Conservation (phyloP, 2,329 filamentous ascomycete species). For the Pseudopyricularia cyperi region DNA sequence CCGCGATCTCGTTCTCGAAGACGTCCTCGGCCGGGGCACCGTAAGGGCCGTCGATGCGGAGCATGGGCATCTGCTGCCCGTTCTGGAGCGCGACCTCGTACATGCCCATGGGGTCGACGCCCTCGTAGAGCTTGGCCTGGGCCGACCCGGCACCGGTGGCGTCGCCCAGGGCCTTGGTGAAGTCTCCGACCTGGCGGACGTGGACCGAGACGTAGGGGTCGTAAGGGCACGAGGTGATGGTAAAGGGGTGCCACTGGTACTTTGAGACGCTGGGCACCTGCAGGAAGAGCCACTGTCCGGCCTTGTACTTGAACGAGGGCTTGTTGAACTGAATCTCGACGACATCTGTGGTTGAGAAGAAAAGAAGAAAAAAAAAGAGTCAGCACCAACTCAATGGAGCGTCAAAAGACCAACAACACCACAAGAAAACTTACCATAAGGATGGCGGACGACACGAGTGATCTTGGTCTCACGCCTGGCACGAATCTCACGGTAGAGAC, state of each 20-base stretch:
- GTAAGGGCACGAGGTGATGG: slow-evolving; percentile 94
- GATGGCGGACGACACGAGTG: slow-evolving; percentile 86
- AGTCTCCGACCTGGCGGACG: slow-evolving; percentile 92
- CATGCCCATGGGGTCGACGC: slow-evolving; percentile 86
- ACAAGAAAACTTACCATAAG: slow-evolving; percentile 54
- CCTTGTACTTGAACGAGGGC: slow-evolving; percentile 94
- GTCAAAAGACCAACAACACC: no score
- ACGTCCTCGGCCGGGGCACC: slow-evolving; percentile 96
- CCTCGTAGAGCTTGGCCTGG: slow-evolving; percentile 81
- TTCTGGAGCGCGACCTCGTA: slow-evolving; percentile 94
- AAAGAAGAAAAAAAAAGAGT: no score
- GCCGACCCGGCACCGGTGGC: slow-evolving; percentile 83
- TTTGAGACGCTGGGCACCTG: slow-evolving; percentile 80
- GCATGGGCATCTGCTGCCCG: slow-evolving; percentile 77
- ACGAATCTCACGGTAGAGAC: slow-evolving; percentile 82
- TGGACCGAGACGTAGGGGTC: slow-evolving; percentile 92
- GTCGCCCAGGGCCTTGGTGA: slow-evolving; percentile 85
- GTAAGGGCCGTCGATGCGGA: slow-evolving; percentile 91
- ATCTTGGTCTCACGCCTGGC: slow-evolving; percentile 76
- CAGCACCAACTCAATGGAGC: no score
- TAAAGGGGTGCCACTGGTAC: slow-evolving; percentile 97
- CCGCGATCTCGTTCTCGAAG: slow-evolving; percentile 82
- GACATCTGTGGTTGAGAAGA: no score
- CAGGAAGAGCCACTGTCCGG: slow-evolving; percentile 95
- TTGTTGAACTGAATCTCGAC: slow-evolving; percentile 97